A percentile compares a stretch with the other conserved stretches of the same genome.
phyloP scores from a whole-genome alignment of 1,284 basidiomycete species.

The Malassezia obtusa region DNA sequence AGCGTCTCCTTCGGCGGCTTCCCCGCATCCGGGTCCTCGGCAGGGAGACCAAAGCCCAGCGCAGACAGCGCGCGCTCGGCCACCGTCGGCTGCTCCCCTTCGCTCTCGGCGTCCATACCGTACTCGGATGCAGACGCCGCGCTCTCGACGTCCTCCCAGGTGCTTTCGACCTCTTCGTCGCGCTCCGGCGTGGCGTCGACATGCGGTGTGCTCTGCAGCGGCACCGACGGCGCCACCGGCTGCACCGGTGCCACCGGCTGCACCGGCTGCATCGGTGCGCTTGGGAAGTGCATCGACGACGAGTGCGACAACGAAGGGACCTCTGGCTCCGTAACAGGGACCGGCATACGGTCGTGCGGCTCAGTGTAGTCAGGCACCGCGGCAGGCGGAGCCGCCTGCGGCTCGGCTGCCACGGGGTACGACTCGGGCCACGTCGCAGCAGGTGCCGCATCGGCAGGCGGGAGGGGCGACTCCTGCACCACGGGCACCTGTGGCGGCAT shows the following conservation, averaged over 20 bases:
- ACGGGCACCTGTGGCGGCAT: no score
- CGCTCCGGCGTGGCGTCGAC: no score
- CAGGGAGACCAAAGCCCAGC: background rate
- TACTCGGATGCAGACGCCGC: background rate
- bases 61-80: constrained; percentile 2
- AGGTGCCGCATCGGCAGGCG: background rate
- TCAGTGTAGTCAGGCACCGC: no score
- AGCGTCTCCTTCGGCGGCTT: background rate
- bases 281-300: no score
- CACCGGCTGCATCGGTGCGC: no score
- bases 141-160: background rate
- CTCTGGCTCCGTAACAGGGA: no score
- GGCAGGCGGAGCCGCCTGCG: no score
- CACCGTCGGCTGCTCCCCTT: background rate
- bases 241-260: no score
- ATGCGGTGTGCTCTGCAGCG: background rate
- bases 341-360: no score
- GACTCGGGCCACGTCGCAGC: no score
- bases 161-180: background rate
- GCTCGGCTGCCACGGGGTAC: no score
- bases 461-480: background rate
- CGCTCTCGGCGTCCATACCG: background rate
- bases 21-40: background rate
- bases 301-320: no score
- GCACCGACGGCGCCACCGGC: background rate